Conservation (phyloP, 345 rosid genomes). For the Mercurialis annua region DNA sequence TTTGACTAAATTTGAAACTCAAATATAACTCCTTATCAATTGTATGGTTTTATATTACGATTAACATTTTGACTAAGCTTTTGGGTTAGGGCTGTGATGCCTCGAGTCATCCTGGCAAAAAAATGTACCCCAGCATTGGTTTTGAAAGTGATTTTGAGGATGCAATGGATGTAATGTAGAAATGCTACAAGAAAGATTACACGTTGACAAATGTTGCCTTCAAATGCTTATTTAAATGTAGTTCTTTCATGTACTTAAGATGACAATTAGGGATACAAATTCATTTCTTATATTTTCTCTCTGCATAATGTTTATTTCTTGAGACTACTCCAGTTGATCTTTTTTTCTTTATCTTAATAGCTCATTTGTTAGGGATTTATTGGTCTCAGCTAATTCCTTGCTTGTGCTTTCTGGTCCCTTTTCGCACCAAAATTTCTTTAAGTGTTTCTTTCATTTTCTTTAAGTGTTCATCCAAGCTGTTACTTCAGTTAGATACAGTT, state of each 20-base stretch:
- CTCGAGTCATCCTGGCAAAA: not conserved
- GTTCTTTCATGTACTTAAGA: not conserved
- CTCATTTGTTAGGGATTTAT: not conserved
- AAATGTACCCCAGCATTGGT: no score
- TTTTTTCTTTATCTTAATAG: not conserved
- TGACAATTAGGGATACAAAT: not conserved
- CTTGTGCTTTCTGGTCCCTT: not conserved
- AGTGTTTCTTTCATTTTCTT: no score
- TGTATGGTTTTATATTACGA: no score
- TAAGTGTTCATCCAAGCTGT: no score
- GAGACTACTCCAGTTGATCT: not conserved
- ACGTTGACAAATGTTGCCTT: not conserved
- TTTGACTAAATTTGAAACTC: no score
- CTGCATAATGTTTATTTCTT: not conserved
- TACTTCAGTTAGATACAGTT: not conserved
- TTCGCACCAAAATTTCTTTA: no score
- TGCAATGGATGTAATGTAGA: not conserved
- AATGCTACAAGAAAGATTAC: no score
- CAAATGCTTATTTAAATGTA: not conserved
- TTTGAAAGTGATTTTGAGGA: not conserved
- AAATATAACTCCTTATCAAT: no score
- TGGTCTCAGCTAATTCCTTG: not conserved
- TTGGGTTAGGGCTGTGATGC: not conserved
- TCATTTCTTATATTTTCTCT: not conserved
- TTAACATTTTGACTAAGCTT: not conserved